Evolutionary conservation across 805 yeast species (phyloP), one percentile per base, ranked within the genome.

Genomic region (Saturnispora diversa): DNA sequence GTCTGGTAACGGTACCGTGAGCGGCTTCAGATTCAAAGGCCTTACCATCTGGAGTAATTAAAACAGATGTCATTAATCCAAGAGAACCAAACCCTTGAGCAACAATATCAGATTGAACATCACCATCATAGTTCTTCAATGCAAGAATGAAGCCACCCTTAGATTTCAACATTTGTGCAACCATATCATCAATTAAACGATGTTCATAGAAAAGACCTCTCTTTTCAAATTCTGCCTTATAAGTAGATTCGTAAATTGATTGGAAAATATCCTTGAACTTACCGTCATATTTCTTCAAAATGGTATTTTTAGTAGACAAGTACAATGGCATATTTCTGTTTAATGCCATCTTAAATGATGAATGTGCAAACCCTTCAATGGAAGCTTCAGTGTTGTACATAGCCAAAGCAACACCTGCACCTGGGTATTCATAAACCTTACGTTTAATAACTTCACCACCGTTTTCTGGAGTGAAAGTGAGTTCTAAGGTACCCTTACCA

Each of bases 11-110:
- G 13, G 92, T 83, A 52, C 92, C 92, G 55, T 83, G 92, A 25
- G 92, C 92, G 44, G 90, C 90, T 61, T 83, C 92, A 45, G 83
- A 70, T 66, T 83, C 92, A 52, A 79, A 83, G n/a, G 87, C 76
- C 59, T 80, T 80, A 31, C 92, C 92, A 63, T 83, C 90, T 39
- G 90, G 88, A 13, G 90, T 79, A 66, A 82, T 77, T 49, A 83
- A 70, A 30, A 78, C 84, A 9, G 92, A 83, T 8, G 92, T 82
- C 92, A 83, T 83, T 49, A 83, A 69, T 40, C 92, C 92, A 48
- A 83, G 66, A 2, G 90, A 82, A 19, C 92, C 92, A 50, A 83
- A 83, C 34, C 92, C 92, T 63, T 83, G 92, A 4, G 92, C 92
- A 42, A 83, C 88, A 47, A 83, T 82, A 59, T 83, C 92, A 6